Conservation (phyloP, 2,329 filamentous ascomycete genomes). For the Aspergillus thermomutatus region DNA sequence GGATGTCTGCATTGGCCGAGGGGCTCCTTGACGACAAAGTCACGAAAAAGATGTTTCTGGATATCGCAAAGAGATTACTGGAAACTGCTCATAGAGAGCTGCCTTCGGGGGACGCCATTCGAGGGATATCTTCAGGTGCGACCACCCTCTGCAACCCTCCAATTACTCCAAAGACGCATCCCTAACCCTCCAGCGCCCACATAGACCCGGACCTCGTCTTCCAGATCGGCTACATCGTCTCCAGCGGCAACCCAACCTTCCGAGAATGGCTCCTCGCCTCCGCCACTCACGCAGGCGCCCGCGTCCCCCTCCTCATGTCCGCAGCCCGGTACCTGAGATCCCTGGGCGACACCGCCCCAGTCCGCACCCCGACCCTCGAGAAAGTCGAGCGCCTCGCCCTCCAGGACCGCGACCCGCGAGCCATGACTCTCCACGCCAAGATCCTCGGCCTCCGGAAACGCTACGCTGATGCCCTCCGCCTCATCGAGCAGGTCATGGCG, state of each 20-base stretch:
- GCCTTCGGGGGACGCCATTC: slow-evolving; percentile 10
- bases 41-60: slow-evolving; percentile 13
- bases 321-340: slow-evolving; percentile 8
- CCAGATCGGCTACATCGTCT: slow-evolving; percentile 19
- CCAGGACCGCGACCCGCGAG: slow-evolving; percentile 22
- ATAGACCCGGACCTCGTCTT: slow-evolving; percentile 24
- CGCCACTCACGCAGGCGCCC: slow-evolving; percentile 20
- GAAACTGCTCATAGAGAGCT: slow-evolving; percentile 1
- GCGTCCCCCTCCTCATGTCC: slow-evolving; percentile 14
- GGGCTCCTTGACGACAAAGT: slow-evolving; percentile 1
- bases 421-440: slow-evolving; percentile 28
- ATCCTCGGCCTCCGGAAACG: slow-evolving; percentile 21
- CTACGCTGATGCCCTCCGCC: slow-evolving; percentile 16
- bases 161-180: background rate
- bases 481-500: slow-evolving; percentile 26
- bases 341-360: background rate
- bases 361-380: slow-evolving; percentile 10
- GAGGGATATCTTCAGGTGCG: slow-evolving; percentile 9
- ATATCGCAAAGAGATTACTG: slow-evolving; percentile 14
- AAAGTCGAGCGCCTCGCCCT: slow-evolving; percentile 22
- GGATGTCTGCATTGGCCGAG: background rate
- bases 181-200: background rate
- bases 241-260: slow-evolving; percentile 1
- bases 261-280: slow-evolving; percentile 20
- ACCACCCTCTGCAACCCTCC: background rate